Evolutionary conservation across 768 basidiomycete genomes (phyloP).

Genomic region (Mycena galericulata): DNA sequence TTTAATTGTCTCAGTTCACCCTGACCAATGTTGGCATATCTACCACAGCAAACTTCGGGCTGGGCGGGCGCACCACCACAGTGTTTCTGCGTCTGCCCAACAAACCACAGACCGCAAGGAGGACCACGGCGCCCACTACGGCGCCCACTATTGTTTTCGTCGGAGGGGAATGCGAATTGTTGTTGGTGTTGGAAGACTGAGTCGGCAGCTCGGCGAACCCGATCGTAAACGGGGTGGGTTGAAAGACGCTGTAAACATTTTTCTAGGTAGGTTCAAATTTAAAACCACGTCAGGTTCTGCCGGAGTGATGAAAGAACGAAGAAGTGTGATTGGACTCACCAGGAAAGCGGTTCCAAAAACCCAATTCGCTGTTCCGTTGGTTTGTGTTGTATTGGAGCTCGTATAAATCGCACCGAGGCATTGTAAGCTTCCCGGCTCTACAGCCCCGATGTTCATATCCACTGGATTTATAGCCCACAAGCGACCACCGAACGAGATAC

Average conservation of each 20-base stretch:
- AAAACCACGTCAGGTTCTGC: conserved; percentile 2
- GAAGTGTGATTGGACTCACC: conserved; percentile 2
- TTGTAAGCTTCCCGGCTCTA: neutral
- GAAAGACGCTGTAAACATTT: conserved; percentile 19
- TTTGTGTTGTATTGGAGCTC: conserved; percentile 13
- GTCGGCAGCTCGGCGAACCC: conserved; percentile 13
- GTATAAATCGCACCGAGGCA: conserved; percentile 19
- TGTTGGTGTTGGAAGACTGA: conserved; percentile 5
- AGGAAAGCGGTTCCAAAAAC: conserved; percentile 18
- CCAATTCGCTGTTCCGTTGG: conserved; percentile 20
- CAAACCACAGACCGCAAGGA: neutral
- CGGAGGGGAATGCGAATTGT: neutral
- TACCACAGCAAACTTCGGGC: no score
- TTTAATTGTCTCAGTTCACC: no score
- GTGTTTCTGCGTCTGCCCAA: no score
- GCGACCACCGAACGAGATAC: conserved; percentile 16
- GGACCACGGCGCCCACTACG: neutral
- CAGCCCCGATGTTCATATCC: conserved; percentile 16
- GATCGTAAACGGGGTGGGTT: conserved; percentile 20
- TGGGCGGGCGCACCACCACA: no score
- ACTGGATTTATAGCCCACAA: conserved; percentile 6
- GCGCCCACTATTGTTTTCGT: neutral
- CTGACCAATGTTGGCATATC: no score
- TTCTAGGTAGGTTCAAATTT: neutral
- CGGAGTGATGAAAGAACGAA: neutral